Evolutionary conservation across 331 rosid genomes (phyloP).

Genomic region (Ulmus americana): DNA sequence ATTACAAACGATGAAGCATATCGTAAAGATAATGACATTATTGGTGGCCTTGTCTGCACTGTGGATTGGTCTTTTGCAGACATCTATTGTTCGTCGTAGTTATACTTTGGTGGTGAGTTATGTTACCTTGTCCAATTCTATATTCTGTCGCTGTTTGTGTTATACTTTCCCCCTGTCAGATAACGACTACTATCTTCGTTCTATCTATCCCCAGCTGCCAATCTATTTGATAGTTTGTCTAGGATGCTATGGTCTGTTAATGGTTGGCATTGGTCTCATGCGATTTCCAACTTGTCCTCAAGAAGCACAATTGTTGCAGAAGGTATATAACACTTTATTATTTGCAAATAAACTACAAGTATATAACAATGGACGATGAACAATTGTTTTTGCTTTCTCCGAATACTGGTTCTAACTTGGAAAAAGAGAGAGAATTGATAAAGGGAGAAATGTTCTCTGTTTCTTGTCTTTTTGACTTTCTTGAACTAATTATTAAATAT

Average conservation of each 20-base stretch:
- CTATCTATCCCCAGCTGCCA: conserved; percentile 54
- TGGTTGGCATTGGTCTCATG: conserved; percentile 92
- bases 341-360: neutral
- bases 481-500: neutral
- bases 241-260: conserved; percentile 88
- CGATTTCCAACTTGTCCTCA: conserved; percentile 81
- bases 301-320: conserved; percentile 59
- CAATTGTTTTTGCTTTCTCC: no score
- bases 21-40: conserved; percentile 56
- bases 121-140: neutral
- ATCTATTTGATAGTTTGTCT: conserved; percentile 66
- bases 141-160: neutral
- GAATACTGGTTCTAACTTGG: no score
- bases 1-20: conserved; percentile 64
- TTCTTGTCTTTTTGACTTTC: neutral
- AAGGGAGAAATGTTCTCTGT: neutral
- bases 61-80: conserved; percentile 71
- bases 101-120: conserved; percentile 77
- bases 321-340: conserved; percentile 35
- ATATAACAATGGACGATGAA: no score
- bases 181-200: conserved; percentile 25
- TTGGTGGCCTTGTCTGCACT: conserved; percentile 50
- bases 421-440: neutral
- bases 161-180: neutral
- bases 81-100: conserved; percentile 44